A percentile compares a stretch with the other conserved stretches of the same genome.
Conservation (phyloP, 305 asterid genomes). For the Fraxinus dipetala region DNA sequence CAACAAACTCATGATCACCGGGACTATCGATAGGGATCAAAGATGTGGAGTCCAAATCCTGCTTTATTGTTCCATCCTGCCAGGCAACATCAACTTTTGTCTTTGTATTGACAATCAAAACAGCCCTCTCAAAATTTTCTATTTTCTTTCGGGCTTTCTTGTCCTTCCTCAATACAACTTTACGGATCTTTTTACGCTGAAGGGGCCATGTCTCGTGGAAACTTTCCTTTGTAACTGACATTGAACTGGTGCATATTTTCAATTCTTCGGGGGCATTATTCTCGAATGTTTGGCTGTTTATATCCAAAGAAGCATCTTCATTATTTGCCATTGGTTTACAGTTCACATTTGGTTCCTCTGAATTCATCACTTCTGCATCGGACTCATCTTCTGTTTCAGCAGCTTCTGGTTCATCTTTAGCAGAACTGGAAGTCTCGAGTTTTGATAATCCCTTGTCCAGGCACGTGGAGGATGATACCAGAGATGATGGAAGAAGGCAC, state of each 20-base stretch:
- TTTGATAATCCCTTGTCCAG: slow-evolving; percentile 46
- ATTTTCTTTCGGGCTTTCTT: slow-evolving; percentile 75
- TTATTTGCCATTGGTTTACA: slow-evolving; percentile 30
- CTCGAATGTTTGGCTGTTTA: slow-evolving; percentile 32
- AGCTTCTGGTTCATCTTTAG: slow-evolving; percentile 58
- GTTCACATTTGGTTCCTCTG: slow-evolving; percentile 38
- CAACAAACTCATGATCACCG: slow-evolving; percentile 95
- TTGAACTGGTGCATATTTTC: slow-evolving; percentile 47
- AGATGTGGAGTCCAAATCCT: slow-evolving; percentile 56
- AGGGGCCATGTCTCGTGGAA: slow-evolving; percentile 65
- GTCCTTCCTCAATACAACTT: slow-evolving; percentile 72
- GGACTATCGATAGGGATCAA: slow-evolving; percentile 86
- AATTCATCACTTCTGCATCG: slow-evolving; percentile 50
- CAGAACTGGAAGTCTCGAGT: slow-evolving; percentile 43
- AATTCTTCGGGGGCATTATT: slow-evolving; percentile 38
- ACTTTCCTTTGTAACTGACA: slow-evolving; percentile 47
- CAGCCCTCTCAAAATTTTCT: slow-evolving; percentile 81
- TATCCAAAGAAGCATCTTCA: slow-evolving; percentile 29
- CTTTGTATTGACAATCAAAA: slow-evolving; percentile 59
- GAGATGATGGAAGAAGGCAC: slow-evolving; percentile 70
- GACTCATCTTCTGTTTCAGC: slow-evolving; percentile 60
- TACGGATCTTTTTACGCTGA: slow-evolving; percentile 81
- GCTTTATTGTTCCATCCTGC: slow-evolving; percentile 79
- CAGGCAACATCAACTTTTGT: slow-evolving; percentile 80
- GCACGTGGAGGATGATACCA: slow-evolving; percentile 28